phyloP scores from a whole-genome alignment of 352 stramenopile species.

The Elongisporangium senticosum region DNA sequence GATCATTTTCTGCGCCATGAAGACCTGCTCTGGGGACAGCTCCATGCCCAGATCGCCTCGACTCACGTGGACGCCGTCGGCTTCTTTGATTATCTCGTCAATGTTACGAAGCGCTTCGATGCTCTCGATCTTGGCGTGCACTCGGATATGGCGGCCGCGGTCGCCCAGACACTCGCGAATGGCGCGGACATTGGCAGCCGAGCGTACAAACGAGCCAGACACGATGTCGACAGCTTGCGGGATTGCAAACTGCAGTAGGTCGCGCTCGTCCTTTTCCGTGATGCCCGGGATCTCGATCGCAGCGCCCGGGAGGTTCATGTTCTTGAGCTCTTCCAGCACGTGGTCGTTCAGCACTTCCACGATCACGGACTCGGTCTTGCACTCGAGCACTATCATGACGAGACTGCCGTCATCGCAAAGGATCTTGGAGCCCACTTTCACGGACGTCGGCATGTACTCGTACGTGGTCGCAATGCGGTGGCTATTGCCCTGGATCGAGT shows the following conservation, averaged over 20 bases:
- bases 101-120: conserved; percentile 95
- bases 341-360: conserved; percentile 83
- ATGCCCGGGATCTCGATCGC: conserved; percentile 90
- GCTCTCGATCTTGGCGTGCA: conserved; percentile 99
- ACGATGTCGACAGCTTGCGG: conserved; percentile 97
- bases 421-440: conserved; percentile 91
- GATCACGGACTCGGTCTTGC: conserved; percentile 64
- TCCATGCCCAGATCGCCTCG: conserved; percentile 99
- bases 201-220: conserved; percentile 98
- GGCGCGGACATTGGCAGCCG: conserved; percentile 92
- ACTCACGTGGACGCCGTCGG: conserved; percentile 99
- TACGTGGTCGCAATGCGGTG: conserved; percentile 93
- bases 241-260: conserved; percentile 95
- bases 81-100: conserved; percentile 96
- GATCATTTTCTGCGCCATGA: conserved; percentile 99
- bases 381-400: conserved; percentile 88
- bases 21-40: conserved; percentile 97
- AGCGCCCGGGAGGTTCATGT: conserved; percentile 93
- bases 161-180: conserved; percentile 83
- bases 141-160: conserved; percentile 82
- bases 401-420: conserved; percentile 95
- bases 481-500: conserved; percentile 69
- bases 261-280: conserved; percentile 92
- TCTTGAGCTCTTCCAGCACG: conserved; percentile 94
- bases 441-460: conserved; percentile 86